Conservation (phyloP, 768 basidiomycete genomes). For the Leccinum ochraceum region DNA sequence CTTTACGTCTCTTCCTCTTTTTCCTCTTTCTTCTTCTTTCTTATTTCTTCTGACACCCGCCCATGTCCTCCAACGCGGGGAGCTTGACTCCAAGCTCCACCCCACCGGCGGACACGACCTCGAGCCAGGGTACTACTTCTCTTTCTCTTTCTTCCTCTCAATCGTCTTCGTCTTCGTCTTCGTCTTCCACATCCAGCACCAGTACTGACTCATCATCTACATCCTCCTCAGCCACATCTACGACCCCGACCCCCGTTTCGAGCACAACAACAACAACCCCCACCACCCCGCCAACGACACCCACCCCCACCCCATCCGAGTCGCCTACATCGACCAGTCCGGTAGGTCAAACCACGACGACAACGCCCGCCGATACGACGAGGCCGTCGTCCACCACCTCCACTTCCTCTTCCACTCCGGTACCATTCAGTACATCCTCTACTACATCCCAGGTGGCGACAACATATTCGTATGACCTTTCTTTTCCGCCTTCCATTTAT, state of each 20-base stretch:
- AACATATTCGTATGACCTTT: slow-evolving; percentile 19
- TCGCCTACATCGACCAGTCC: background rate
- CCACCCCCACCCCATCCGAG: slow-evolving; percentile 1
- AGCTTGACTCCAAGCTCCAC: background rate
- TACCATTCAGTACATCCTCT: background rate
- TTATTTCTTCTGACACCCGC: background rate
- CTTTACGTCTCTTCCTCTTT: background rate
- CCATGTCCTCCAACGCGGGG: slow-evolving; percentile 19
- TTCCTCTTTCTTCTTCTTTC: background rate
- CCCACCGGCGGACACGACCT: background rate
- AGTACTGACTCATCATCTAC: slow-evolving; percentile 19
- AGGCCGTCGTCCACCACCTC: background rate
- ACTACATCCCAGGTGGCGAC: slow-evolving; percentile 22
- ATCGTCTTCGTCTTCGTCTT: background rate
- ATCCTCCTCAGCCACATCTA: slow-evolving; percentile 6
- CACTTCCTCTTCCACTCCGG: background rate
- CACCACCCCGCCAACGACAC: slow-evolving; percentile 2
- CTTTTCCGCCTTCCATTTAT: background rate
- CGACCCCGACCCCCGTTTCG: background rate
- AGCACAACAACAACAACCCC: slow-evolving; percentile 12
- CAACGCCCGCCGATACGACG: background rate
- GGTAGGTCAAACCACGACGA: background rate
- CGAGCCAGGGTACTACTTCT: slow-evolving; percentile 21
- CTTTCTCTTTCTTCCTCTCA: slow-evolving; percentile 16
- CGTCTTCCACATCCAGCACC: background rate